These are phyloP conservation scores for Sclerotinia spermophila DNA, from an alignment of 2,329 filamentous ascomycete genomes.

Conservation along the genomic window DNA sequence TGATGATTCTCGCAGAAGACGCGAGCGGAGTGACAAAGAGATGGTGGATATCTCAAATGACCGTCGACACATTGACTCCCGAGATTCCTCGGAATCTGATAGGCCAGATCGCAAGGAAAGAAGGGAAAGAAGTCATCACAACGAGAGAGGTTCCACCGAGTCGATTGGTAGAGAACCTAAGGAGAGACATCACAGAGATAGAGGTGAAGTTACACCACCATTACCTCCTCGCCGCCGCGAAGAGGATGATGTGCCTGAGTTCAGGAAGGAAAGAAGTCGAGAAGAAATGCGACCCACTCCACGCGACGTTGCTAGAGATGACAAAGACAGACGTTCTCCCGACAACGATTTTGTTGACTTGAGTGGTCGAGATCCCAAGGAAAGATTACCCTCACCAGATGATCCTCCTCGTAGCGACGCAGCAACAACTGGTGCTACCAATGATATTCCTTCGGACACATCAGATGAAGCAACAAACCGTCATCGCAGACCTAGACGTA, in stretches of 20 bases:
- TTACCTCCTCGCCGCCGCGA: slow-evolving; percentile 14
- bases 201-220: slow-evolving; percentile 21
- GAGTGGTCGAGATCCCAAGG: slow-evolving; percentile 45
- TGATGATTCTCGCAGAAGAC: slow-evolving; percentile 32
- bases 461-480: slow-evolving; percentile 30
- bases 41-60: slow-evolving; percentile 27
- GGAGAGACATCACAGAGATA: slow-evolving; percentile 28
- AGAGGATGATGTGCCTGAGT: slow-evolving; percentile 4
- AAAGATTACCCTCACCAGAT: slow-evolving; percentile 40
- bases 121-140: slow-evolving; percentile 27
- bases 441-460: slow-evolving; percentile 29
- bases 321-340: slow-evolving; percentile 22
- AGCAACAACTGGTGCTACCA: slow-evolving; percentile 20
- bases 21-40: slow-evolving; percentile 30
- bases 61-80: slow-evolving; percentile 23
- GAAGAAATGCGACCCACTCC: slow-evolving; percentile 4
- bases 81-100: slow-evolving; percentile 11
- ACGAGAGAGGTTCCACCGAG: slow-evolving; percentile 28
- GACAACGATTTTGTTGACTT: slow-evolving; percentile 25
- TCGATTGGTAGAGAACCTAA: slow-evolving; percentile 28
- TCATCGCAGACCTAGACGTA: slow-evolving; percentile 23
- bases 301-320: slow-evolving; percentile 12
- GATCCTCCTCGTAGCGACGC: slow-evolving; percentile 26
- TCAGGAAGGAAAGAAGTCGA: slow-evolving; percentile 2
- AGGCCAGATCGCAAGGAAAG: slow-evolving; percentile 27